Conservation (phyloP, 805 yeast genomes). For the Teunomyces barrocoloradensis region DNA sequence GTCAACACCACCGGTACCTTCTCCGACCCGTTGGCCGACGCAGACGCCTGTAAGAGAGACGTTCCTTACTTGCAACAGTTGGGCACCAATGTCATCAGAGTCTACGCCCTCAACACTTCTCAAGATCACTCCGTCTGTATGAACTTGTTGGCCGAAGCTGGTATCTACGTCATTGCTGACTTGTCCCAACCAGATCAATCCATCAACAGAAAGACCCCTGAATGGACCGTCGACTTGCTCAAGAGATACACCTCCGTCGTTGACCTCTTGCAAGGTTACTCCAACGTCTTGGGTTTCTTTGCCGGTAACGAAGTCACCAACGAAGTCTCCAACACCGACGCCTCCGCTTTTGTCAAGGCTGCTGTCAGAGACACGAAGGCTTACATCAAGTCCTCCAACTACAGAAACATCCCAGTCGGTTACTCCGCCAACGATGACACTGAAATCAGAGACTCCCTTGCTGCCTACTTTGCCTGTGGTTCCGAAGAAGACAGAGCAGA, state of each 20-base stretch:
- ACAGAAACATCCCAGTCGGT: slow-evolving; percentile 75
- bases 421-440: slow-evolving; percentile 79
- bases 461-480: slow-evolving; percentile 79
- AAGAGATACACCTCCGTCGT: slow-evolving; percentile 68
- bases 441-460: slow-evolving; percentile 61
- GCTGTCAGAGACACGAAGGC: slow-evolving; percentile 75
- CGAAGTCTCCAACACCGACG: slow-evolving; percentile 59
- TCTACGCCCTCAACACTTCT: slow-evolving; percentile 67
- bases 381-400: slow-evolving; percentile 57
- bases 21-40: slow-evolving; percentile 71
- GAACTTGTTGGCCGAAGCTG: slow-evolving; percentile 68
- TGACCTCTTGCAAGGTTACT: slow-evolving; percentile 64
- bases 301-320: slow-evolving; percentile 87
- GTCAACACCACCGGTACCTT: slow-evolving; percentile 49
- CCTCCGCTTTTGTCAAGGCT: slow-evolving; percentile 81
- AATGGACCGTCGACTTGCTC: slow-evolving; percentile 62
- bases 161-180: slow-evolving; percentile 89
- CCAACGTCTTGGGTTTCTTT: slow-evolving; percentile 76
- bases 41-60: slow-evolving; percentile 63
- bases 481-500: slow-evolving; percentile 62
- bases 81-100: slow-evolving; percentile 70
- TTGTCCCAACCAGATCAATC: slow-evolving; percentile 69
- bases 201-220: slow-evolving; percentile 60
- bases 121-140: slow-evolving; percentile 69
- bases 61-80: slow-evolving; percentile 63